Evolutionary conservation across 768 basidiomycete genomes (phyloP).

Genomic region (Scleroderma bovista): DNA sequence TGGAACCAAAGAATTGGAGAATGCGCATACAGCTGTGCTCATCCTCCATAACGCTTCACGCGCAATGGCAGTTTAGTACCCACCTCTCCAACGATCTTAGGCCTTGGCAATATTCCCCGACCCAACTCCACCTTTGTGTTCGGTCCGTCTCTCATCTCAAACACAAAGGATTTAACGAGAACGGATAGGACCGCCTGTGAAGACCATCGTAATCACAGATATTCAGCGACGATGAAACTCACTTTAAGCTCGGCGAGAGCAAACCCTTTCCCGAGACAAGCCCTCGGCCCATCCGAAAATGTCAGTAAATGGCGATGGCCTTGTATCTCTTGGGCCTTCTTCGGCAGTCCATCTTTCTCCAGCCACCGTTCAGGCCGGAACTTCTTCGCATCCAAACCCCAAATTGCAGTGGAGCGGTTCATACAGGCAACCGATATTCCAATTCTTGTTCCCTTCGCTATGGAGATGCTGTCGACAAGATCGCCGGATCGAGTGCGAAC

Average conservation of each 20-base stretch:
- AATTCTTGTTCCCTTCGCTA: conserved; percentile 45
- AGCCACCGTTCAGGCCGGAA: conserved; percentile 69
- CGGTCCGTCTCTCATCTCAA: conserved; percentile 33
- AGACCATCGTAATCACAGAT: background rate
- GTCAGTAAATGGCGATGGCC: conserved; percentile 48
- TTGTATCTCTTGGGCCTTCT: conserved; percentile 35
- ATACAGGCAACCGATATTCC: conserved; percentile 38
- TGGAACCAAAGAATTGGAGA: too few relatives aligned
- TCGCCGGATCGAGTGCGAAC: conserved; percentile 38
- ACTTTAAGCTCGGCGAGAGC: conserved; percentile 36
- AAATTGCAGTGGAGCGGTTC: conserved; percentile 49
- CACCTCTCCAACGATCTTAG: conserved; percentile 11
- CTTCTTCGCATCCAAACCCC: conserved; percentile 55
- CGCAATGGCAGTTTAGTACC: conserved; percentile 21
- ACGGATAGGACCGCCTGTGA: conserved; percentile 38
- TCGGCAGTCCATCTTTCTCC: conserved; percentile 21
- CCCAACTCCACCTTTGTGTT: conserved; percentile 6
- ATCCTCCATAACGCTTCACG: conserved; percentile 8
- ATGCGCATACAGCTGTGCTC: background rate
- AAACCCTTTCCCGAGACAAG: conserved; percentile 45
- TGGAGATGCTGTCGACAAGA: conserved; percentile 34
- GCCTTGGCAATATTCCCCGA: conserved; percentile 4
- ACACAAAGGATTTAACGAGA: conserved; percentile 37
- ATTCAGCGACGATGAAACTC: conserved; percentile 5
- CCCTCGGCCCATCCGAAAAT: conserved; percentile 48